These are phyloP conservation scores for Amylostereum chailletii DNA, from an alignment of 1,284 basidiomycete species.

Conservation along the genomic window DNA sequence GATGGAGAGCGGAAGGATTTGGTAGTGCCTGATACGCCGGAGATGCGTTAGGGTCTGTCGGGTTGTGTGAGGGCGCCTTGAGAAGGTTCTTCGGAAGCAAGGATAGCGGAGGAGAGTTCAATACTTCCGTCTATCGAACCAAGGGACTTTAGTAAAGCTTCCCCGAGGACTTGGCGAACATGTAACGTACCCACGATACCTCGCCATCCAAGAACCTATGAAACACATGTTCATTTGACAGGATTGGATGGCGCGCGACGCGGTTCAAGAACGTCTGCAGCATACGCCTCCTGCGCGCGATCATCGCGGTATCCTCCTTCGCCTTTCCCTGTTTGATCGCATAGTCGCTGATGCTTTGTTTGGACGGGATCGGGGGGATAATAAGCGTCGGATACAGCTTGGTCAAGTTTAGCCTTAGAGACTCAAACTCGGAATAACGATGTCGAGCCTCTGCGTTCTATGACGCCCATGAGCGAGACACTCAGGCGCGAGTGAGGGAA, in stretches of 20 bases:
- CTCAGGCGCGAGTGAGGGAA: constrained; percentile 9
- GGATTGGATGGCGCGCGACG: constrained; percentile 81
- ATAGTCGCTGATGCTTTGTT: constrained; percentile 94
- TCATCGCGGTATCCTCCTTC: constrained; percentile 92
- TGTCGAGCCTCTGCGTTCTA: constrained; percentile 82
- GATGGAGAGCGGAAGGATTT: constrained; percentile 80
- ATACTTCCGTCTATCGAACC: constrained; percentile 66
- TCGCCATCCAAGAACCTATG: constrained; percentile 94
- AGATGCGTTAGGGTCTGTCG: constrained; percentile 71
- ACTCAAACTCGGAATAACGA: constrained; percentile 97
- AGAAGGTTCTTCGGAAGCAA: constrained; percentile 91
- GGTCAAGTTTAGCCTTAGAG: constrained; percentile 75
- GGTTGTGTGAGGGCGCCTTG: constrained; percentile 91
- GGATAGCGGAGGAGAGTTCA: constrained; percentile 87
- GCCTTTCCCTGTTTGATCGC: constrained; percentile 96
- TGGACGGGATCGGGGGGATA: constrained; percentile 95
- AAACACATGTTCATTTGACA: constrained; percentile 92
- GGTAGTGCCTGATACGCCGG: constrained; percentile 81
- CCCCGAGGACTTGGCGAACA: constrained; percentile 22
- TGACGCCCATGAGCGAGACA: constrained; percentile 7
- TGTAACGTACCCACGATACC: constrained; percentile 78
- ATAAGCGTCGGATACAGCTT: constrained; percentile 95
- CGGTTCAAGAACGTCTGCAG: constrained; percentile 93
- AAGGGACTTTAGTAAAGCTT: not conserved
- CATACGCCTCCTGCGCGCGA: constrained; percentile 89